A percentile compares a stretch with the other conserved stretches of the same genome.
These are phyloP conservation scores for Orbilia oligospora DNA, from an alignment of 2,329 filamentous ascomycete genomes.

Conservation along the genomic window DNA sequence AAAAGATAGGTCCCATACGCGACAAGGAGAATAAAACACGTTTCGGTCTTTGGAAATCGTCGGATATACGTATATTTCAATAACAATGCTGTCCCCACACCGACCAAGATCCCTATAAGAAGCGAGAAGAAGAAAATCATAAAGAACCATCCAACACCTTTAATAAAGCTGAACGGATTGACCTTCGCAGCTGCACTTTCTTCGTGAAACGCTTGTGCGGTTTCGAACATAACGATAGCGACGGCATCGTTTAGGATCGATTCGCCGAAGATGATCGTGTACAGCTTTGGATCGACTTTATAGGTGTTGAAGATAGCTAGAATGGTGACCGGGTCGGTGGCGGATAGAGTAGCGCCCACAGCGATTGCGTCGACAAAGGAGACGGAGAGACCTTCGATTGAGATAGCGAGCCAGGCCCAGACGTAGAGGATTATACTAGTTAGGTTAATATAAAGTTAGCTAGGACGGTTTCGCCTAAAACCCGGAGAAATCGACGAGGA, in stretches of 20 bases:
- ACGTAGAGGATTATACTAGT: slow-evolving; percentile 80
- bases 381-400: slow-evolving; percentile 86
- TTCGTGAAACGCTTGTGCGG: slow-evolving; percentile 90
- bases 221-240: slow-evolving; percentile 98
- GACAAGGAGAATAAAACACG: slow-evolving; percentile 91
- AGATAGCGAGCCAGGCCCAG: slow-evolving; percentile 80
- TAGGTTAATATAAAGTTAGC: not conserved
- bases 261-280: slow-evolving; percentile 98
- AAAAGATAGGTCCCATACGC: slow-evolving; percentile 98
- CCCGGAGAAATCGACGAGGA: not conserved
- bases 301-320: slow-evolving; percentile 99
- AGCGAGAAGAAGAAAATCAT: slow-evolving; percentile 95
- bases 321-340: slow-evolving; percentile 97
- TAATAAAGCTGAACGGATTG: slow-evolving; percentile 85
- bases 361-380: slow-evolving; percentile 96
- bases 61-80: slow-evolving; percentile 96
- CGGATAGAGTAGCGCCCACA: slow-evolving; percentile 94
- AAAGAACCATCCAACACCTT: slow-evolving; percentile 94
- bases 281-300: slow-evolving; percentile 98
- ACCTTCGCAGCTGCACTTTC: slow-evolving; percentile 69
- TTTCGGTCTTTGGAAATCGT: slow-evolving; percentile 95
- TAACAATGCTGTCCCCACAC: slow-evolving; percentile 86
- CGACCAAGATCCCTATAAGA: slow-evolving; percentile 87
- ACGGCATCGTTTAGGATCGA: slow-evolving; percentile 98
- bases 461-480: not conserved